Evolutionary conservation across 495 filamentous ascomycete species (phyloP).

Genomic region (Aspergillus affinis): DNA sequence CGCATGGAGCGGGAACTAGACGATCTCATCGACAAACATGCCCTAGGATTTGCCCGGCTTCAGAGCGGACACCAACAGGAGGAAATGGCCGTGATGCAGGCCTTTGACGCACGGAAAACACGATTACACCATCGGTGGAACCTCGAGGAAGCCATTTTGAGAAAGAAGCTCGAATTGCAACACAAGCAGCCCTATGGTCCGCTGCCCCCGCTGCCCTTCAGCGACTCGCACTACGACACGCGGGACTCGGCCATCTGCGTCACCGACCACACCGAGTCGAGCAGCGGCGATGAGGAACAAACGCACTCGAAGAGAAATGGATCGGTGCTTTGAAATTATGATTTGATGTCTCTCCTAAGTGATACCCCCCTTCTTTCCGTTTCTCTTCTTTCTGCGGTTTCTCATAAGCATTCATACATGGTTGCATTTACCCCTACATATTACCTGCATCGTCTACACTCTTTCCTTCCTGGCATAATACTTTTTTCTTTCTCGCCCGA

Average conservation of each 20-base stretch:
- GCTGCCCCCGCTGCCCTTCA: conserved; percentile 43
- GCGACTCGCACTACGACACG: conserved; percentile 22
- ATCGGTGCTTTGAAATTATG: conserved; percentile 21
- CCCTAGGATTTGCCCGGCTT: conserved; percentile 53
- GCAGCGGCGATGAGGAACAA: conserved; percentile 16
- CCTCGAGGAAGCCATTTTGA: conserved; percentile 62
- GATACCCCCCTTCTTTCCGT: conserved; percentile 24
- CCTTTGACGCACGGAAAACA: conserved; percentile 51
- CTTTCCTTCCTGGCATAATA: conserved; percentile 4
- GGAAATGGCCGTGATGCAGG: conserved; percentile 46
- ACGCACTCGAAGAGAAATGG: conserved; percentile 19
- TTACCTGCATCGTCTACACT: background rate
- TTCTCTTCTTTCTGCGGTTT: conserved; percentile 10
- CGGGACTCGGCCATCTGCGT: conserved; percentile 30
- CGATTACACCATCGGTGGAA: conserved; percentile 58
- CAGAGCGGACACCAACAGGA: conserved; percentile 53
- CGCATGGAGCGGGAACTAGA: conserved; percentile 66
- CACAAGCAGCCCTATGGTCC: conserved; percentile 50
- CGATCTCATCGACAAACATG: conserved; percentile 50
- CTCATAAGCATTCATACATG: conserved; percentile 15
- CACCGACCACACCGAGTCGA: conserved; percentile 12
- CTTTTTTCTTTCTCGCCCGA: background rate
- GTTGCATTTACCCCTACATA: conserved; percentile 2
- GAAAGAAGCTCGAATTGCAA: conserved; percentile 56
- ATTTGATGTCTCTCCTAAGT: conserved; percentile 22